Evolutionary conservation across 305 asterid genomes (phyloP).

Genomic region (Fraxinus floribunda): DNA sequence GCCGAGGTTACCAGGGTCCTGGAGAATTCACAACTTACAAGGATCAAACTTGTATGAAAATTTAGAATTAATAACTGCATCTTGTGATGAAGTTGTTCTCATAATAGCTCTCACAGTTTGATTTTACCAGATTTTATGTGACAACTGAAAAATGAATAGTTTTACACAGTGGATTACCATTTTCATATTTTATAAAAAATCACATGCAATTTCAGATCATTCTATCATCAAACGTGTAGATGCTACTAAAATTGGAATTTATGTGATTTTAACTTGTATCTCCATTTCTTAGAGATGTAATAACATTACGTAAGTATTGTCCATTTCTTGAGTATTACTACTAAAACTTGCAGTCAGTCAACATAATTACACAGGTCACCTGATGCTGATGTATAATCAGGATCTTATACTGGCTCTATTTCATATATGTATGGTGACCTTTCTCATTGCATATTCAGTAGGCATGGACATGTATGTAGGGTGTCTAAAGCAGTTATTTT

Average conservation of each 20-base stretch:
- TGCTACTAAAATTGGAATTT: neutral
- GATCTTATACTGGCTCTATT: neutral
- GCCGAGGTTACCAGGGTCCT: slow-evolving; percentile 98
- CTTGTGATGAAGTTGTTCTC: neutral
- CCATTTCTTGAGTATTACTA: neutral
- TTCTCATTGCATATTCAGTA: neutral
- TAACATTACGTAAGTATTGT: neutral
- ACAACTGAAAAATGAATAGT: neutral
- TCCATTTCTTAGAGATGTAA: neutral
- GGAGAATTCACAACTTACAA: slow-evolving; percentile 20
- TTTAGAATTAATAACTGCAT: neutral
- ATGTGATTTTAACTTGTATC: neutral
- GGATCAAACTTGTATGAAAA: neutral
- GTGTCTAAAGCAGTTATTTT: neutral
- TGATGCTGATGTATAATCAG: neutral
- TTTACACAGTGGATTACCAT: neutral
- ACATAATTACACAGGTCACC: neutral
- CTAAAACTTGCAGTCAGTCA: neutral
- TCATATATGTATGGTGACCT: neutral
- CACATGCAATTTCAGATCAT: neutral
- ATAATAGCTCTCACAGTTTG: neutral
- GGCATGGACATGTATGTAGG: neutral
- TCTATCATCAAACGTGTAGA: neutral
- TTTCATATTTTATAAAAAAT: neutral
- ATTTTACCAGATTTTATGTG: neutral